These are phyloP conservation scores for Phaeomoniella chlamydospora DNA, from an alignment of 2,329 filamentous ascomycete genomes.

Conservation along the genomic window DNA sequence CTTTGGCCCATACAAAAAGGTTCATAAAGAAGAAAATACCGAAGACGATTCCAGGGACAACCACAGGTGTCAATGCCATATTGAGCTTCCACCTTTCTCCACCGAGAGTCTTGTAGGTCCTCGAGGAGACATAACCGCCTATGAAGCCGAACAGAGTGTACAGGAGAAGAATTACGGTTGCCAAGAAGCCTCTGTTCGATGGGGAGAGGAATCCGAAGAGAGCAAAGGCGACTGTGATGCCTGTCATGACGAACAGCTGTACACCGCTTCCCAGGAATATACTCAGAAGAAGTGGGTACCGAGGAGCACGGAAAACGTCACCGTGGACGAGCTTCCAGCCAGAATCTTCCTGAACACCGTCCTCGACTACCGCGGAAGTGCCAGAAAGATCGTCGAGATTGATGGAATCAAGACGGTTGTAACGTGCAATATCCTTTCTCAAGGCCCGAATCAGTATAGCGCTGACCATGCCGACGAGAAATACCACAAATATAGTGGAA, in stretches of 20 bases:
- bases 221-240: constrained; percentile 83
- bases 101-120: constrained; percentile 87
- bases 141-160: constrained; percentile 89
- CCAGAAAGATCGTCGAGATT: constrained; percentile 79
- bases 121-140: constrained; percentile 76
- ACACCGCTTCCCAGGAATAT: constrained; percentile 85
- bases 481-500: constrained; percentile 85
- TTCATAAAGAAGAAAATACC: constrained; percentile 82
- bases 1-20: constrained; percentile 88
- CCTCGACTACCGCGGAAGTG: constrained; percentile 59
- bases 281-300: constrained; percentile 69
- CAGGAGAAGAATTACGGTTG: constrained; percentile 81
- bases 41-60: constrained; percentile 81
- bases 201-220: constrained; percentile 90
- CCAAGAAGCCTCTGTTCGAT: constrained; percentile 85
- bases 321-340: constrained; percentile 98
- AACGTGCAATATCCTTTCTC: constrained; percentile 88
- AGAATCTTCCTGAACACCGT: constrained; percentile 92
- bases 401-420: constrained; percentile 87
- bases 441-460: constrained; percentile 82
- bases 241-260: constrained; percentile 96
- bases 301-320: constrained; percentile 85
- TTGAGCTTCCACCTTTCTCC: constrained; percentile 92
- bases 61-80: constrained; percentile 71
- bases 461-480: constrained; percentile 78